Conservation (phyloP, 768 basidiomycete species). For the Amanita molliuscula region DNA sequence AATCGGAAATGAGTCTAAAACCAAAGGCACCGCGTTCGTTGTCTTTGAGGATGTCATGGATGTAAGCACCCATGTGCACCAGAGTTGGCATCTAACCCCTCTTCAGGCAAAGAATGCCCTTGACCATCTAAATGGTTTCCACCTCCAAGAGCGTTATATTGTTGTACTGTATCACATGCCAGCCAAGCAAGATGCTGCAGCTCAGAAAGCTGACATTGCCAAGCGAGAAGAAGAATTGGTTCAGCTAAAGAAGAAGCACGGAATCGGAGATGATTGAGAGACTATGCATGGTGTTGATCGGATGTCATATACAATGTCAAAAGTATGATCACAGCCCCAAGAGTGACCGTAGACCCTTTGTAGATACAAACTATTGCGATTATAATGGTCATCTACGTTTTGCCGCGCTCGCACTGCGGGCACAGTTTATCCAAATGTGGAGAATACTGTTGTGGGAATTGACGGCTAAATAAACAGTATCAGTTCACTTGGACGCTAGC, state of each 20-base stretch:
- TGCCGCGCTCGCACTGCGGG: conserved; percentile 30
- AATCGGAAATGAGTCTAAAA: conserved; percentile 85
- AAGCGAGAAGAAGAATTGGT: conserved; percentile 85
- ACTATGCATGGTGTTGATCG: neutral
- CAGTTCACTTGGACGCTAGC: neutral
- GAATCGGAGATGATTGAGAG: conserved; percentile 57
- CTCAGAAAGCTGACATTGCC: conserved; percentile 86
- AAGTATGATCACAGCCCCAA: neutral
- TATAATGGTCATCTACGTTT: conserved; percentile 1
- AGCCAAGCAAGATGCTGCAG: conserved; percentile 90
- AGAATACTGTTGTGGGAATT: conserved; percentile 60
- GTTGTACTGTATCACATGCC: conserved; percentile 98
- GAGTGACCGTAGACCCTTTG: neutral
- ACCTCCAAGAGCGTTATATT: conserved; percentile 95
- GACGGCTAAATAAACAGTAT: conserved; percentile 30
- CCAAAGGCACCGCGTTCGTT: conserved; percentile 93
- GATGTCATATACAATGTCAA: neutral
- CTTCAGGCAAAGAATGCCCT: conserved; percentile 83
- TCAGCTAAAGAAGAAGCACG: conserved; percentile 76
- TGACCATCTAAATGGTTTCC: conserved; percentile 96
- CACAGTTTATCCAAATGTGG: conserved; percentile 54
- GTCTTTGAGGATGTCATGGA: conserved; percentile 97
- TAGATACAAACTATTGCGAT: conserved; percentile 3
- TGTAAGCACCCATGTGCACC: conserved; percentile 32
- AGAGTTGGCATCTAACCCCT: conserved; percentile 8